Evolutionary conservation across 225 moss, liverwort and hornwort species (phyloP).

Genomic region (Straminergon stramineum): DNA sequence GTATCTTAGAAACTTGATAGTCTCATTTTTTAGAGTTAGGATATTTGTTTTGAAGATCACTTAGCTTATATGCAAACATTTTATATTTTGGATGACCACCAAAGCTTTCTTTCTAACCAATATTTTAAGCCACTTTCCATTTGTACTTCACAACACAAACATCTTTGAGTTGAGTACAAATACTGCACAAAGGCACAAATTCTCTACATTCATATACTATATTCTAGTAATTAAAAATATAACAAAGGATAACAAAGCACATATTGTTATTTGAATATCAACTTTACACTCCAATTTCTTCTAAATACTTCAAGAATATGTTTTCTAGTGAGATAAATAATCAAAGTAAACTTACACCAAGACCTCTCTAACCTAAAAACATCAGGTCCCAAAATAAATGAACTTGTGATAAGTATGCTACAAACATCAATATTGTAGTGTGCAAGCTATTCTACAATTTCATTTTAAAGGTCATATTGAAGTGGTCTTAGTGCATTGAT

Average conservation of each 20-base stretch:
- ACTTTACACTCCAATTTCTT: not conserved
- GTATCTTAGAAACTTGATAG: not conserved
- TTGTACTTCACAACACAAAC: not conserved
- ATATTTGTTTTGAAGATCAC: too few relatives aligned
- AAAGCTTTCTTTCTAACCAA: not conserved
- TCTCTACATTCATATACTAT: not conserved
- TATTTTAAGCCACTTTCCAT: not conserved
- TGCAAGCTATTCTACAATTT: not conserved
- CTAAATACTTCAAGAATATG: not conserved
- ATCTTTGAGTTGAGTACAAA: not conserved
- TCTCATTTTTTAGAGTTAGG: rapidly evolving
- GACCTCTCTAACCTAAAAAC: not conserved
- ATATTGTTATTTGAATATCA: not conserved
- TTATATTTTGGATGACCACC: too few relatives aligned
- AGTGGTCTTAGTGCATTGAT: not conserved
- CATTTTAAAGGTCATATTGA: not conserved
- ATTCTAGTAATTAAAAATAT: not conserved
- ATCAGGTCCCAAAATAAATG: not conserved
- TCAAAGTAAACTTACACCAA: not conserved
- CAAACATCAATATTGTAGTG: not conserved
- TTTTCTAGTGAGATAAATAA: not conserved
- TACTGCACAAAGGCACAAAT: not conserved
- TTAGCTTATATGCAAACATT: not conserved
- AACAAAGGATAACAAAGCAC: not conserved
- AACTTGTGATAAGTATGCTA: not conserved